A percentile compares a stretch with the other conserved stretches of the same genome.
phyloP scores from a whole-genome alignment of 345 rosid genomes.

The Hypericum androsaemum region DNA sequence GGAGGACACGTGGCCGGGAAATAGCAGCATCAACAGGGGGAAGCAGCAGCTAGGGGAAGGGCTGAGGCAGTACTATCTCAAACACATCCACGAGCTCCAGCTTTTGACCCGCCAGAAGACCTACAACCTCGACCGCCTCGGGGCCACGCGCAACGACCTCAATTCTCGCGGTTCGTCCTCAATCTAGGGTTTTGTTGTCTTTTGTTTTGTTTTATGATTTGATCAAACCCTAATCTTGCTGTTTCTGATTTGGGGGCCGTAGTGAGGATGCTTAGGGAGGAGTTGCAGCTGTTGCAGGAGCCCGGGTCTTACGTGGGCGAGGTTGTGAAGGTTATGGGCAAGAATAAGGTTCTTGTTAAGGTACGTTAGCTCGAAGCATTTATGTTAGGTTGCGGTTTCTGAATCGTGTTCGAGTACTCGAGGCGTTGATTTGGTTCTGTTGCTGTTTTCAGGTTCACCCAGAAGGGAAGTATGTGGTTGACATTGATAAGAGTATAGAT shows the following conservation, averaged over 20 bases:
- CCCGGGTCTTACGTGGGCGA: conserved; percentile 99
- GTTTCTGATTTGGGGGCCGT: no score
- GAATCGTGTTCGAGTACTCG: no score
- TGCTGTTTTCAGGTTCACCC: conserved; percentile 72
- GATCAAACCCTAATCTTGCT: no score
- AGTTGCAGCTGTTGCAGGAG: conserved; percentile 90
- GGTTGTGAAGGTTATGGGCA: conserved; percentile 98
- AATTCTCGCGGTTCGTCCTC: conserved; percentile 61
- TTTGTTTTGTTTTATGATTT: neutral
- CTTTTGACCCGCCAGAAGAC: conserved; percentile 66
- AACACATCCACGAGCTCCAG: conserved; percentile 80
- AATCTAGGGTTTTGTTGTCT: conserved; percentile 5
- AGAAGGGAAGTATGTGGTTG: conserved; percentile 96
- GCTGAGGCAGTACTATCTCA: conserved; percentile 73
- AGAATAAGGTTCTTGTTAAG: conserved; percentile 93
- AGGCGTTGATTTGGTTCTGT: no score
- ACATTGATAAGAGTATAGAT: conserved; percentile 85
- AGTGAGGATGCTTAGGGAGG: conserved; percentile 97
- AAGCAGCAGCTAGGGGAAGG: conserved; percentile 67
- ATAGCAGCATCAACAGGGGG: no score
- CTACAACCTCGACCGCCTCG: conserved; percentile 88
- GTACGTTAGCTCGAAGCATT: no score
- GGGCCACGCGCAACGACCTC: conserved; percentile 92
- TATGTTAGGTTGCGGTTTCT: no score
- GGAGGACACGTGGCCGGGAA: no score